A percentile compares a stretch with the other conserved stretches of the same genome.
Evolutionary conservation across 1,284 basidiomycete genomes (phyloP).

Genomic region (Sanghuangporus sanghuang): DNA sequence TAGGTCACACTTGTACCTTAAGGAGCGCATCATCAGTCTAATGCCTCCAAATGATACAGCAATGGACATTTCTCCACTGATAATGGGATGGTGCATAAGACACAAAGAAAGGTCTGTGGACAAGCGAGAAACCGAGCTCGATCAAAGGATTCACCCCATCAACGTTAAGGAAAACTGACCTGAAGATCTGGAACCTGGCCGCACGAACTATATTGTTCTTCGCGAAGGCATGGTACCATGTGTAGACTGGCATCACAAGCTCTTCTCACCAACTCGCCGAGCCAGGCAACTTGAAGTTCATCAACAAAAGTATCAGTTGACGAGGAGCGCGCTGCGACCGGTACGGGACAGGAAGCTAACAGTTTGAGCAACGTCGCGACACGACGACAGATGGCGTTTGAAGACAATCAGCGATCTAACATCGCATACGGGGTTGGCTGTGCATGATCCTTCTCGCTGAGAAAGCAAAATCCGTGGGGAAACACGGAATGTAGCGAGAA

Average conservation of each 20-base stretch:
- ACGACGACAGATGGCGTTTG: neutral
- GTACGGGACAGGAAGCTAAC: neutral
- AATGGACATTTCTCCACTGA: neutral
- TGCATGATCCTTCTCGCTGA: neutral
- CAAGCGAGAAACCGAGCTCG: neutral
- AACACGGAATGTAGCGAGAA: neutral
- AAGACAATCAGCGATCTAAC: neutral
- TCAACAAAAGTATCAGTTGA: neutral
- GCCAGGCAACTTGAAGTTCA: neutral
- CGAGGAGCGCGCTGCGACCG: neutral
- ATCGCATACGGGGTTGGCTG: neutral
- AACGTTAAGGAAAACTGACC: neutral
- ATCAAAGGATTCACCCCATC: neutral
- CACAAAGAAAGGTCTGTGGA: neutral
- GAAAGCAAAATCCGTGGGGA: constrained; percentile 2
- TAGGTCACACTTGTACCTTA: neutral
- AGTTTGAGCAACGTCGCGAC: neutral
- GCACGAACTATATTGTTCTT: neutral
- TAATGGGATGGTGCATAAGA: neutral
- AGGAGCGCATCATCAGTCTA: neutral
- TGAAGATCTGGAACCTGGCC: neutral
- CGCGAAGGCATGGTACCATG: neutral
- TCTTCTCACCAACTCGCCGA: neutral
- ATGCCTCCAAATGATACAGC: neutral
- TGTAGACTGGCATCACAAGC: neutral